These are phyloP conservation scores for Halteria grandinella DNA, from an alignment of 73 alveolate species.

Conservation along the genomic window DNA sequence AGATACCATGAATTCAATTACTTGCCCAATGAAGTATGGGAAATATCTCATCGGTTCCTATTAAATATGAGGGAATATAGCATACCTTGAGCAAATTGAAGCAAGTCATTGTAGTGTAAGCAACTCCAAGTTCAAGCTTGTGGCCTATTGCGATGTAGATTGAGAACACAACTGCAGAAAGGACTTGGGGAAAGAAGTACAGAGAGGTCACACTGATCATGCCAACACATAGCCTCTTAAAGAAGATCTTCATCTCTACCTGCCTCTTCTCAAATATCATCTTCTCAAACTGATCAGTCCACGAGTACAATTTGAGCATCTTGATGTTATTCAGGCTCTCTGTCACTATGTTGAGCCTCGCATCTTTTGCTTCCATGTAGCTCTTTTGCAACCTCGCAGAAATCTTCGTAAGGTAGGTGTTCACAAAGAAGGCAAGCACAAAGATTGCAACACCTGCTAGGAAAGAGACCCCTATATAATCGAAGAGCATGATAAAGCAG, in stretches of 20 bases:
- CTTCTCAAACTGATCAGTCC: slow-evolving; percentile 56
- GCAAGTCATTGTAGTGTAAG: slow-evolving; percentile 19
- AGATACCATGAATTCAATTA: slow-evolving; percentile 78
- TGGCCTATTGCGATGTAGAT: slow-evolving; percentile 34
- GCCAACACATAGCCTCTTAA: slow-evolving; percentile 29
- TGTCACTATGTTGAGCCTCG: slow-evolving; percentile 53
- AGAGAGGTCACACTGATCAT: slow-evolving; percentile 14
- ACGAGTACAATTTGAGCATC: slow-evolving; percentile 62
- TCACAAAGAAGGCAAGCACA: slow-evolving; percentile 28
- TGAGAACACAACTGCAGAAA: slow-evolving; percentile 48
- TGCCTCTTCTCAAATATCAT: slow-evolving; percentile 29
- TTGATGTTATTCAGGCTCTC: slow-evolving; percentile 67
- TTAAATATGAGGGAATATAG: not conserved
- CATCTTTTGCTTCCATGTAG: slow-evolving; percentile 45
- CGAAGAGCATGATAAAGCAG: slow-evolving; percentile 52
- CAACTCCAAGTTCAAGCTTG: slow-evolving; percentile 6
- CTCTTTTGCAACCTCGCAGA: slow-evolving; percentile 36
- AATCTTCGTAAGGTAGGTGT: slow-evolving; percentile 12
- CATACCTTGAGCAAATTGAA: slow-evolving; percentile 33
- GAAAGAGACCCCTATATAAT: slow-evolving; percentile 56
- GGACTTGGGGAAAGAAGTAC: slow-evolving; percentile 41
- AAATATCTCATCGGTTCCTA: slow-evolving; percentile 81
- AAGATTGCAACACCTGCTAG: slow-evolving; percentile 55
- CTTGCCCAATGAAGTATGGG: slow-evolving; percentile 75
- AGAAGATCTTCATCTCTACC: slow-evolving; percentile 22